Base-by-base conservation (phyloP, 139 green algal genomes). In the Micractinium sp. region DNA sequence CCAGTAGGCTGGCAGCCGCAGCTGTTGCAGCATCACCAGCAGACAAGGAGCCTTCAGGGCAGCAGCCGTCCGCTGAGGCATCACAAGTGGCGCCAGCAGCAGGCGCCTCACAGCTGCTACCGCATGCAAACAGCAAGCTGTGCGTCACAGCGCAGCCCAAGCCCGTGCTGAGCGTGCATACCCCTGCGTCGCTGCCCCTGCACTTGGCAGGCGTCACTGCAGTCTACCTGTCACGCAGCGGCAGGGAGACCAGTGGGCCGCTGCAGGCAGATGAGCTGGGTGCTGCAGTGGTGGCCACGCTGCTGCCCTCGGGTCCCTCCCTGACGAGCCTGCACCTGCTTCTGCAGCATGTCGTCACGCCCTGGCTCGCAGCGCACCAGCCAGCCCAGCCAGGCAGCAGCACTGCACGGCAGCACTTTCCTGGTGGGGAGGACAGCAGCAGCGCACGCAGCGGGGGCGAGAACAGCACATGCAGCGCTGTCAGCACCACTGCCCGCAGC, bases 241-340 rank as follows among this genome's bases (percentile, higher is more conserved):
- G 41, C 27, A 13, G 27, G 5, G 4, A 16, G 47, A 16, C 47
- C 53, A 16, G n/a, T 29, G n/a, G 0, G 0, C 20, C 36, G 53
- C 19, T 18, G 20, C 19, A 53, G 5, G 82, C 38, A 3, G 82
- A 87, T 25, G 18, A 27, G 29, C 22, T 35, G 5, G 38, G 7
- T 22, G 38, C 83, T 7, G 29, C 39, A 12, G 83, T 79, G 39
- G 31, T 39, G 47, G 39, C 61, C 61, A 36, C 53, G 12, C 67
- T 88, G 71, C 85, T 88, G 85, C 85, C 85, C 13, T 16, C 12
- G 2, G 85, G 85, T 2, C 85, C 85, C 41, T 88, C 71, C n/a
- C 71, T 88, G 39, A 12, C 41, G 41, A 82, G 71, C 85, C 71
- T 88, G 7, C 85, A 88, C 41, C 61, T 53, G 38, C 75, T 85